phyloP scores from a whole-genome alignment of 2,329 filamentous ascomycete genomes.

The Neopestalotiopsis sp. region DNA sequence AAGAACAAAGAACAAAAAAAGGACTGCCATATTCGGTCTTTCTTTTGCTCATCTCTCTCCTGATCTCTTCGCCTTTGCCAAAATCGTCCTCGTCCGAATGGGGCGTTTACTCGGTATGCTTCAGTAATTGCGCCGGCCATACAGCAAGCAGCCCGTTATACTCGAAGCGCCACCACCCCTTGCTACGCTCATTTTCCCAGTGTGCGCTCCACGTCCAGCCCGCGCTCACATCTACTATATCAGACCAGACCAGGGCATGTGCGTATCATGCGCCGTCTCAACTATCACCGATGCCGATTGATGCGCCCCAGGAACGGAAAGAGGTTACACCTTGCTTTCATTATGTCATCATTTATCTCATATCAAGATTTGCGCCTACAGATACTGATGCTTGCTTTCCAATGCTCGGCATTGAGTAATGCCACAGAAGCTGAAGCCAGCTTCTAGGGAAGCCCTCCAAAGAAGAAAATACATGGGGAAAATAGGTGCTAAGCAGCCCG shows the following conservation, averaged over 20 bases:
- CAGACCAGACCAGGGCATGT: background rate
- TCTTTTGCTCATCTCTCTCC: background rate
- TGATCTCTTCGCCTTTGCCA: background rate
- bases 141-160: constrained; percentile 9
- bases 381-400: constrained; percentile 34
- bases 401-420: constrained; percentile 26
- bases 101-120: background rate
- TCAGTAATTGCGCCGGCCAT: background rate
- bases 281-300: background rate
- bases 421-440: constrained; percentile 27
- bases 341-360: constrained; percentile 35
- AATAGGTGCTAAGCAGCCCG: constrained; percentile 26
- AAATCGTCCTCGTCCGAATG: background rate
- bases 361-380: constrained; percentile 37
- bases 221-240: constrained; percentile 10
- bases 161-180: constrained; percentile 4
- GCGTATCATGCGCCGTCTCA: background rate
- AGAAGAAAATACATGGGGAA: constrained; percentile 22
- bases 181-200: constrained; percentile 15
- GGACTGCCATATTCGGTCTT: background rate
- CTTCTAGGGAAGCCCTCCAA: constrained; percentile 18
- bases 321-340: constrained; percentile 27
- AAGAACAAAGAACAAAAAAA: no score
- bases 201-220: background rate
- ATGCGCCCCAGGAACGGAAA: background rate